Evolutionary conservation across 2,329 filamentous ascomycete genomes (phyloP), one percentile per base, ranked within the genome.

Genomic region (Colletotrichum graminicola): DNA sequence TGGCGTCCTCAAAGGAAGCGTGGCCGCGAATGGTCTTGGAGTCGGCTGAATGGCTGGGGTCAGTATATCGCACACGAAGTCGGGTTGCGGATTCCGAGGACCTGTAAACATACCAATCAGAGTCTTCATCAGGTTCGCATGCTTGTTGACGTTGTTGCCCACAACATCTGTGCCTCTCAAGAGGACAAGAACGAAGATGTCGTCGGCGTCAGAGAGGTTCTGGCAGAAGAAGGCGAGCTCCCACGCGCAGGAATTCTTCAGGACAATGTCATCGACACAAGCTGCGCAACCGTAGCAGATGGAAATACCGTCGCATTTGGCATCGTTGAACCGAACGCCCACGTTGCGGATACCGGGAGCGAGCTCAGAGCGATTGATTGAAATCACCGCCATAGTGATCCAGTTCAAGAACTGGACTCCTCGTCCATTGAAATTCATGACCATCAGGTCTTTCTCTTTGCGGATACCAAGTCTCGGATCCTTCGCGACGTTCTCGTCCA

Each of bases 241-340:
- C 36, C 8, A 8, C 2, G 32, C 43, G 16, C 60, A 63, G 12
- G 18, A 2, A 8, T 1, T 11, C 16, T 4, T 11, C 29, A 1
- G 1, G 11, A 0, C 0, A 1, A 16, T 8, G 26, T 1, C 0
- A 2, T 2, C n/a, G 8, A 36, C 2, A 14, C 56, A 16, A 2
- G 1, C 3, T 4, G 5, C 5, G 29, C 57, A 47, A 0, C 7
- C 14, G 57, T 34, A 32, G 41, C 57, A 60, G 16, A 8, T 2
- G 43, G 18, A 2, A 4, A 34, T 1, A 10, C 18, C 26, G 1
- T 8, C 21, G 6, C 41, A 32, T 18, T 10, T 11, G 16, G 0
- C 16, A 2, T 11, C 0, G 14, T 16, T 16, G 18, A 23, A 63
- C 2, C 14, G 26, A 16, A 63, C 7, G 3, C 61, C 61, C 18